These are phyloP conservation scores for Entamoeba histolytica DNA, from an alignment of 208 protist species.

Conservation along the genomic window DNA sequence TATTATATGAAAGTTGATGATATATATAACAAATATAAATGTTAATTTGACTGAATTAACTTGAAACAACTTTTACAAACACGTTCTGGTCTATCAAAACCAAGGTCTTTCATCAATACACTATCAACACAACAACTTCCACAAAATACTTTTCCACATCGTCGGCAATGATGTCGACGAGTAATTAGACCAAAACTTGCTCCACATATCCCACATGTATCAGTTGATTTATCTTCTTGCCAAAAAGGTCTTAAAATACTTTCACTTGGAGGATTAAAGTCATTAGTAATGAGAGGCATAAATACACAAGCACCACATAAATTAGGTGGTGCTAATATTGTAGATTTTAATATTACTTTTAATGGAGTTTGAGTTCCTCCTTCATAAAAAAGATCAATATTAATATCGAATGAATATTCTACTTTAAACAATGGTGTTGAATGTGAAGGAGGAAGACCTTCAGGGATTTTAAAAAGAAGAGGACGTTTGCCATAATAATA, in stretches of 20 bases:
- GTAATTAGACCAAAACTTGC: constrained; percentile 9
- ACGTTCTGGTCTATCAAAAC: not conserved
- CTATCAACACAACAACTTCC: not conserved
- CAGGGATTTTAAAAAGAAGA: too few relatives aligned
- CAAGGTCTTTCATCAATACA: not conserved
- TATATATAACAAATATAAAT: too few relatives aligned
- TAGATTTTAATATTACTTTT: not conserved
- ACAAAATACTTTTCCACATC: constrained; percentile 18
- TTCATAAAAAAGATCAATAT: not conserved
- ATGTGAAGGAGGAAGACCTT: not conserved
- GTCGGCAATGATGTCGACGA: constrained; percentile 22
- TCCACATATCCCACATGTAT: constrained; percentile 6
- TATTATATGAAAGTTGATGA: too few relatives aligned
- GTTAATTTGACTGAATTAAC: too few relatives aligned
- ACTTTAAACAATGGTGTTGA: not conserved
- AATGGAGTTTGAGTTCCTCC: not conserved
- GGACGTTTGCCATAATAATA: not conserved
- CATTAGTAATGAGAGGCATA: not conserved
- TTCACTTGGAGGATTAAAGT: not conserved
- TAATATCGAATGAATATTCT: not conserved
- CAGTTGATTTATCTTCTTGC: constrained; percentile 4
- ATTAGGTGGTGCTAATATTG: not conserved
- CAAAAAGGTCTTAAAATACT: constrained; percentile 2
- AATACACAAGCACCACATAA: not conserved
- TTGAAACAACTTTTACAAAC: not conserved